Evolutionary conservation across 2,329 filamentous ascomycete species (phyloP), one percentile per base, ranked within the genome.

Genomic region (Botryotinia narcissicola): DNA sequence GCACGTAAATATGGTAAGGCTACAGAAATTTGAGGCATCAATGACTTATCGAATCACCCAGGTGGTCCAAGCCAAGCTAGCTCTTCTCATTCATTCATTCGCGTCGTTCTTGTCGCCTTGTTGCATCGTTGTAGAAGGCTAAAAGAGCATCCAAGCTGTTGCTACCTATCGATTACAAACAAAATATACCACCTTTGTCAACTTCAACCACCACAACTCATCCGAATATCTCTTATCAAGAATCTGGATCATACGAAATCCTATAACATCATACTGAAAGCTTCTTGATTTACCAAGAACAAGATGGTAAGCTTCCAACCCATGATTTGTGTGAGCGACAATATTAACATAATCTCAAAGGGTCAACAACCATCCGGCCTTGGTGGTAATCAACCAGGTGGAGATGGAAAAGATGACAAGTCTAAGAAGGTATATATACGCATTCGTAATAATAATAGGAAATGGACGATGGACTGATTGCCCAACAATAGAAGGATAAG

Each of bases 401-500:
- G 90, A 75, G 93, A 95, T 81, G 92, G 92, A 77, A 92, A 92
- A 77, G 91, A 95, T 79, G 92, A 93, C 25, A 95, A 95, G 86
- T 95, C 97, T 81, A 97, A 98, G 89, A 98, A 98, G 90, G 95
- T 93, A 85, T 18, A 18, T 29, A 37, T 14, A 57, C 48, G 44
- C 29, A 20, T 12, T 59, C n/a, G n/a, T 16, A 29, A 40, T 69
- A 3, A 51, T 51, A 25, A 71, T 62, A 18, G 18, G 42, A 42
- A n/a, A 59, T 12, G 48, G 51, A 60, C 37, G 35, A 68, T 57
- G 74, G 73, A 69, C 76, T 80, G 67, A 80, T 71, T n/a, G 54
- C 25, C 32, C 51, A 44, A 74, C 54, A 75, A 79, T 81, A 97
- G 95, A 98, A 99, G 89, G 95, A 99, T 76, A 99, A 99, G 91